These are phyloP conservation scores for Pichia pseudocactophila DNA, from an alignment of 805 yeast genomes.

Conservation along the genomic window DNA sequence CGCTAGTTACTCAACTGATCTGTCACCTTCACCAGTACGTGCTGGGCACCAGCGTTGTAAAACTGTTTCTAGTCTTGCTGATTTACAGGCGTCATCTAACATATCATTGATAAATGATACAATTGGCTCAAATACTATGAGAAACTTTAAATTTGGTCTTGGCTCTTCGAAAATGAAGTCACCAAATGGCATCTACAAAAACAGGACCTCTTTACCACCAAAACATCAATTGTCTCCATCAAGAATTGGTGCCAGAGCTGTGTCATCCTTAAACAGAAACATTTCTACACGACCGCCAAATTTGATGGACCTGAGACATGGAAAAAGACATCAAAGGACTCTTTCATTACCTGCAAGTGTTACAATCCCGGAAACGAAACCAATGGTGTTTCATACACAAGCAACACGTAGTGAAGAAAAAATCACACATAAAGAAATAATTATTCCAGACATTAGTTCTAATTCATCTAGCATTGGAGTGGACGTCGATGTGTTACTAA, in stretches of 20 bases:
- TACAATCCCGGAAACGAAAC: conserved; percentile 25
- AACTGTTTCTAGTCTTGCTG: conserved; percentile 12
- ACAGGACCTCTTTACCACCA: conserved; percentile 16
- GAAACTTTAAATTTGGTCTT: conserved; percentile 25
- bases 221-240: conserved; percentile 51
- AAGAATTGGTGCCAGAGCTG: conserved; percentile 64
- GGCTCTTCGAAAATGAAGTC: conserved; percentile 11
- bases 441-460: conserved; percentile 14
- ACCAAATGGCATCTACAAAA: background rate
- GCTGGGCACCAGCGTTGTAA: conserved; percentile 8
- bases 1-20: background rate
- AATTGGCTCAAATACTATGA: conserved; percentile 16
- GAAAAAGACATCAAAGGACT: conserved; percentile 29
- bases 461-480: conserved; percentile 7
- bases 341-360: conserved; percentile 33
- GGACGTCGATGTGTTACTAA: conserved; percentile 3
- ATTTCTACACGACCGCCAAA: conserved; percentile 3
- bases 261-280: conserved; percentile 37
- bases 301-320: conserved; percentile 21
- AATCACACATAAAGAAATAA: conserved; percentile 22
- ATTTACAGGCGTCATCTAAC: background rate
- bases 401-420: conserved; percentile 24
- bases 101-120: background rate
- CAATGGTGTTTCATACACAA: conserved; percentile 24
- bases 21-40: conserved; percentile 5